phyloP scores from a whole-genome alignment of 768 basidiomycete species.

The Macrolepiota fuliginosa region DNA sequence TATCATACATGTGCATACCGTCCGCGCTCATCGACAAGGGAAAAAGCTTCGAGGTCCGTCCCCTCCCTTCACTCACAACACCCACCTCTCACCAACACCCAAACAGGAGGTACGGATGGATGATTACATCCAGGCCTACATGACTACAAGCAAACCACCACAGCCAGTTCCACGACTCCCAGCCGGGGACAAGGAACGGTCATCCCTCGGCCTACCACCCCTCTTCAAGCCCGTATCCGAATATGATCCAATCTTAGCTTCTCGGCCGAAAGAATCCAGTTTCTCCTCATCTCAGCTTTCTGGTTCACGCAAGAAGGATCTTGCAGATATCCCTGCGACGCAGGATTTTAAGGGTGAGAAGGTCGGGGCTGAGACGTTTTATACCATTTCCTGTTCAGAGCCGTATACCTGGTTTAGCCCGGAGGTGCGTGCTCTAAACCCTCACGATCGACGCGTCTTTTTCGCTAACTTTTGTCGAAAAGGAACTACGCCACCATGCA shows the following conservation, averaged over 20 bases:
- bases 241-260: conserved; percentile 12
- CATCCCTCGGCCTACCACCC: conserved; percentile 44
- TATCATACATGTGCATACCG: conserved; percentile 2
- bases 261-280: conserved; percentile 1
- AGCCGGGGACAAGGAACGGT: conserved; percentile 38
- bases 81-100: background rate
- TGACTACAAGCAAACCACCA: conserved; percentile 44
- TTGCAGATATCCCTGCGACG: conserved; percentile 9
- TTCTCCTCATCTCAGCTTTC: background rate
- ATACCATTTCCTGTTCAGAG: conserved; percentile 11
- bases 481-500: conserved; percentile 17
- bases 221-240: conserved; percentile 42
- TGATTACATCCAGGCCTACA: conserved; percentile 53
- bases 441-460: background rate
- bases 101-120: conserved; percentile 53
- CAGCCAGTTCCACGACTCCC: conserved; percentile 47
- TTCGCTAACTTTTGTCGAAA: background rate
- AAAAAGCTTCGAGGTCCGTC: conserved; percentile 17
- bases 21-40: conserved; percentile 1
- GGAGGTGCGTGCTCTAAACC: conserved; percentile 12
- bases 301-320: conserved; percentile 6
- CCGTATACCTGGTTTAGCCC: conserved; percentile 16
- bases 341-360: conserved; percentile 15
- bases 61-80: background rate
- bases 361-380: conserved; percentile 13